Evolutionary conservation across 768 basidiomycete species (phyloP).

Genomic region (Daedalea quercina): DNA sequence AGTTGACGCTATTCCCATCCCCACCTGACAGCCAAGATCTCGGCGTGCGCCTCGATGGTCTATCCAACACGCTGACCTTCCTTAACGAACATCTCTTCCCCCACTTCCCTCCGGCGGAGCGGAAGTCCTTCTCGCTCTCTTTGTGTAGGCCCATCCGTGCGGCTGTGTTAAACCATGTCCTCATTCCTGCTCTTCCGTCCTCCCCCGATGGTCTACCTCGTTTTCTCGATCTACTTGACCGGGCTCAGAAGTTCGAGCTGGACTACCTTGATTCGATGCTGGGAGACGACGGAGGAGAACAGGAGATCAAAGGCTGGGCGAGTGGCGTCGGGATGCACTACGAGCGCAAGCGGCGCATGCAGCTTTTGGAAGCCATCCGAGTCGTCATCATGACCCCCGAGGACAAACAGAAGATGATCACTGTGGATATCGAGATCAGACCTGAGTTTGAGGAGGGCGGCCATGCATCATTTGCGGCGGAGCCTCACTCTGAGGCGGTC

Average conservation of each 20-base stretch:
- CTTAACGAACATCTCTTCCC: slow-evolving; percentile 52
- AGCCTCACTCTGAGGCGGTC: slow-evolving; percentile 1
- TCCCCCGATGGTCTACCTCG: slow-evolving; percentile 50
- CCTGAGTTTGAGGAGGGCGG: not conserved
- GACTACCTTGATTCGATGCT: slow-evolving; percentile 43
- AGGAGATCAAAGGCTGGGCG: slow-evolving; percentile 61
- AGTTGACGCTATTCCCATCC: slow-evolving; percentile 40
- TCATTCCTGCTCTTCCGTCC: slow-evolving; percentile 66
- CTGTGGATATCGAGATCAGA: slow-evolving; percentile 11
- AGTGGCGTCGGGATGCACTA: slow-evolving; percentile 67
- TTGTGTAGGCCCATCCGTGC: slow-evolving; percentile 55
- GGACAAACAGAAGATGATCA: slow-evolving; percentile 34
- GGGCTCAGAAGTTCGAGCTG: slow-evolving; percentile 65
- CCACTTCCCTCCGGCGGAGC: slow-evolving; percentile 41
- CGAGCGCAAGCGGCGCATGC: slow-evolving; percentile 64
- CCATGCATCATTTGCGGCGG: not conserved
- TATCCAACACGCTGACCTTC: slow-evolving; percentile 57
- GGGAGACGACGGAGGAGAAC: slow-evolving; percentile 39
- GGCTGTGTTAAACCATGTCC: slow-evolving; percentile 57
- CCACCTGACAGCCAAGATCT: slow-evolving; percentile 34
- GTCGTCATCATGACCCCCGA: slow-evolving; percentile 41
- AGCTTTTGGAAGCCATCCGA: slow-evolving; percentile 60
- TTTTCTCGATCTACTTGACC: slow-evolving; percentile 50
- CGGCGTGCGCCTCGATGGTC: slow-evolving; percentile 42
- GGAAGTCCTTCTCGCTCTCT: slow-evolving; percentile 42